phyloP scores from a whole-genome alignment of 345 rosid species.

The Cardiospermum halicacabum region DNA sequence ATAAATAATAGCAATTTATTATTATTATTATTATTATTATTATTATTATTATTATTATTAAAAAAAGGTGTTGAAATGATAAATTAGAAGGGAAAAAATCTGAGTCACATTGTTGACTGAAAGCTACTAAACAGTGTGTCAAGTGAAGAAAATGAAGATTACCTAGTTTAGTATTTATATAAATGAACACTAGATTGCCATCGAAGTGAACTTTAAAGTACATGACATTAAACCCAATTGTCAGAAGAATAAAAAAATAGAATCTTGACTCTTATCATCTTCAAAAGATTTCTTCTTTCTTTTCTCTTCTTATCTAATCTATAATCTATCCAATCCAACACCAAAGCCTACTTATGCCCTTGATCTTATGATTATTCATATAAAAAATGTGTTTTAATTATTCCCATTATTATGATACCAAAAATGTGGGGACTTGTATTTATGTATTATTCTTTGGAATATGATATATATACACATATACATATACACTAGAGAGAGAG shows the following conservation, averaged over 20 bases:
- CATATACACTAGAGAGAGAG: constrained; percentile 6
- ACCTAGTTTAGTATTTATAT: neutral
- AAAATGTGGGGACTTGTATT: constrained; percentile 1
- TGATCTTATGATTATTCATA: neutral
- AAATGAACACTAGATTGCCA: neutral
- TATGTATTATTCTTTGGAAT: neutral
- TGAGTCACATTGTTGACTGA: neutral
- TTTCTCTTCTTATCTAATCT: too few relatives aligned
- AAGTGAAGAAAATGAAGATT: neutral
- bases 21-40: too few relatives aligned
- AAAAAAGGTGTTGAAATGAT: too few relatives aligned
- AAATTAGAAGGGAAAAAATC: too few relatives aligned
- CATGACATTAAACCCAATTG: neutral
- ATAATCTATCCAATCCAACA: too few relatives aligned
- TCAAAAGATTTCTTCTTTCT: too few relatives aligned
- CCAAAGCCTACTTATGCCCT: neutral
- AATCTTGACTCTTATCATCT: neutral
- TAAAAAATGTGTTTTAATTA: constrained; percentile 1
- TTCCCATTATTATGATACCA: neutral
- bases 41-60: too few relatives aligned
- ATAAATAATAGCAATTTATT: too few relatives aligned
- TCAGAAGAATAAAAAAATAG: neutral
- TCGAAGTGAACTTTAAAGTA: neutral
- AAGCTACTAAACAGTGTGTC: neutral
- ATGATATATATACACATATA: constrained; percentile 8